phyloP scores from a whole-genome alignment of 1,284 basidiomycete genomes.

The Rhizopogon parksii region DNA sequence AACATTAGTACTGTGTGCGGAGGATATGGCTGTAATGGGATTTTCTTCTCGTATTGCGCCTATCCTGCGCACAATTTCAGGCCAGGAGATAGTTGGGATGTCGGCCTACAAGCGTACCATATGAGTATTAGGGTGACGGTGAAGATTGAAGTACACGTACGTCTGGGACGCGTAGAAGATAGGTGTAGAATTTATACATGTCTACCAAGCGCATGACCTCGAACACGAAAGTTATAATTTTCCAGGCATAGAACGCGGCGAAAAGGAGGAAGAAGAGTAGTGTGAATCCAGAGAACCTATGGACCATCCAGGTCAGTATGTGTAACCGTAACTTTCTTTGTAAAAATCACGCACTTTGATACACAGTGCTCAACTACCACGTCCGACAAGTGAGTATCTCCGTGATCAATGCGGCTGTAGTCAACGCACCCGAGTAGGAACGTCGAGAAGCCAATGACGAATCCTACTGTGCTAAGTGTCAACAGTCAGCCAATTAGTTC shows the following conservation, averaged over 20 bases:
- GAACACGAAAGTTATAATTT: constrained; percentile 58
- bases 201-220: constrained; percentile 73
- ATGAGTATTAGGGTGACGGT: constrained; percentile 6
- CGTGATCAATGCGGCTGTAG: constrained; percentile 70
- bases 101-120: constrained; percentile 57
- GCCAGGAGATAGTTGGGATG: constrained; percentile 96
- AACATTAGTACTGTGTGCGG: constrained; percentile 42
- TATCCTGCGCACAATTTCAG: constrained; percentile 87
- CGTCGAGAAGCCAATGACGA: constrained; percentile 95
- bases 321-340: neutral
- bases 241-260: constrained; percentile 74
- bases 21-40: constrained; percentile 79
- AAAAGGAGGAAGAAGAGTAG: constrained; percentile 80
- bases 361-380: constrained; percentile 78
- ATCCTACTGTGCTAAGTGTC: constrained; percentile 79
- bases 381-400: constrained; percentile 64
- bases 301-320: constrained; percentile 8
- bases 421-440: constrained; percentile 95
- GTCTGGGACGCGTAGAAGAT: constrained; percentile 71
- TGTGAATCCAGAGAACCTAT: constrained; percentile 77
- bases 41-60: constrained; percentile 86
- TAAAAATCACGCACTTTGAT: constrained; percentile 52
- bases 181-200: constrained; percentile 90
- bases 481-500: constrained; percentile 19
- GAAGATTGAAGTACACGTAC: constrained; percentile 46